Base-by-base conservation (phyloP, 2,329 filamentous ascomycete genomes). In the Annulohypoxylon truncatum region DNA sequence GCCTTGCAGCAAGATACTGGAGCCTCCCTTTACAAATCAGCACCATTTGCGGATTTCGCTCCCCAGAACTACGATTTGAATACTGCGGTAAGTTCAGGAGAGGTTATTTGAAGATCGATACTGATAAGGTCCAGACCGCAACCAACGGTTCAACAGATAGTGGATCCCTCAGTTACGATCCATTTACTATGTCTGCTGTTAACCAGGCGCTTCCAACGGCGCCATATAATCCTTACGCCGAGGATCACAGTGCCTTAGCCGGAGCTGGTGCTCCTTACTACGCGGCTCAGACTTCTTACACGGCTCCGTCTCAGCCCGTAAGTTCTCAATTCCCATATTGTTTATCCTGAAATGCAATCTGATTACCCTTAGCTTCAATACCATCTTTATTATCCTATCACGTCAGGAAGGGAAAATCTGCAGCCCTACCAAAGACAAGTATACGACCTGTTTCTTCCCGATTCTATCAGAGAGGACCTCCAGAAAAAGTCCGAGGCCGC, bases 391-490 rank as follows among this genome's bases (percentile, higher is more conserved):
- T 92, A 93, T 29, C 94, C 94, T 0, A 87, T 94, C 61, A 93
- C 4, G 90, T 92, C n/a, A 88, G 94, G 76, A 50, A 71, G 74
- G 65, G 92, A 95, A 67, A 93, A 93, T 68, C 84, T 97, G 28
- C 84, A 92, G 70, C 89, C 91, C 2, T 97, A 97, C 75, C 95
- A 99, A 77, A 89, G 93, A 64, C 90, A 91, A 61, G 89, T 92
- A 1, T 93, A 96, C 75, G 94, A 98, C 75, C 92, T 98, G 70
- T 99, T 99, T 78, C 87, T 98, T 42, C 89, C 93, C 0, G 94
- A 97, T 74, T 90, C 93, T 64, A 80, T 97, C 5, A 87, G 96
- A 58, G 93, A 97, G 80, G 94, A 97, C 29, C 81, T 97, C 67
- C 93, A 97, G 75, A 93, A 92, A 79, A 97, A 95, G 79, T 85